phyloP scores from a whole-genome alignment of 345 rosid genomes.

The Adansonia digitata region DNA sequence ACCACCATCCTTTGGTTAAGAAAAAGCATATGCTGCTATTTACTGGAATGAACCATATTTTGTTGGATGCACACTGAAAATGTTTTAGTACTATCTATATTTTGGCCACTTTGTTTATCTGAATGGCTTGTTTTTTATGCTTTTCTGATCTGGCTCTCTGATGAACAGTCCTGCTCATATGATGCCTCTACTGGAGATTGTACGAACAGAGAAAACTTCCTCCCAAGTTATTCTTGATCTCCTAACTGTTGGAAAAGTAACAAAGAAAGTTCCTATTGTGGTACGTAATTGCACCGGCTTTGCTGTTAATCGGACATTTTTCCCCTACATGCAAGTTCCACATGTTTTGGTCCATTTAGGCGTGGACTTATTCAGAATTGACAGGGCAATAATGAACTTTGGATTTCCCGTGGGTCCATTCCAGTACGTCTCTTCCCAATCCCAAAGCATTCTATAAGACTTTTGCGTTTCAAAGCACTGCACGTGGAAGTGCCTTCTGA shows the following conservation, averaged over 20 bases:
- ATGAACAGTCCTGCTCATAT: constrained; percentile 84
- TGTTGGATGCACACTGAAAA: not conserved
- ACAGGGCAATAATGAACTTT: constrained; percentile 61
- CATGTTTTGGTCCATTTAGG: constrained; percentile 68
- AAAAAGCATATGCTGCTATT: not conserved
- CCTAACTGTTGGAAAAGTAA: constrained; percentile 72
- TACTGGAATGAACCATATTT: not conserved
- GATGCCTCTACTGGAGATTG: constrained; percentile 95
- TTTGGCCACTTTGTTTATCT: not conserved
- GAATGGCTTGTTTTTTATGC: not conserved
- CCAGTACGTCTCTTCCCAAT: constrained; percentile 54
- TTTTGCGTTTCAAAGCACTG: not conserved
- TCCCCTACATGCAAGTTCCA: constrained; percentile 77
- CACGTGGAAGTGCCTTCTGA: not conserved
- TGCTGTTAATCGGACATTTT: constrained; percentile 89
- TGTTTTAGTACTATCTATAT: not conserved
- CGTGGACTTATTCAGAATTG: constrained; percentile 87
- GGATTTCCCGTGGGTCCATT: constrained; percentile 96
- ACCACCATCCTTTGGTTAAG: not conserved
- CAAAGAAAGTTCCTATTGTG: constrained; percentile 91
- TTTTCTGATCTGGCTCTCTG: constrained; percentile 14
- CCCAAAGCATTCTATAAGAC: constrained; percentile 12
- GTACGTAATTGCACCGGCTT: constrained; percentile 94
- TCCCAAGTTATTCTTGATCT: constrained; percentile 88
- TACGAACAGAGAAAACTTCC: constrained; percentile 76